Evolutionary conservation across 2,329 filamentous ascomycete genomes (phyloP).

Genomic region (Intubia oerlemansii): DNA sequence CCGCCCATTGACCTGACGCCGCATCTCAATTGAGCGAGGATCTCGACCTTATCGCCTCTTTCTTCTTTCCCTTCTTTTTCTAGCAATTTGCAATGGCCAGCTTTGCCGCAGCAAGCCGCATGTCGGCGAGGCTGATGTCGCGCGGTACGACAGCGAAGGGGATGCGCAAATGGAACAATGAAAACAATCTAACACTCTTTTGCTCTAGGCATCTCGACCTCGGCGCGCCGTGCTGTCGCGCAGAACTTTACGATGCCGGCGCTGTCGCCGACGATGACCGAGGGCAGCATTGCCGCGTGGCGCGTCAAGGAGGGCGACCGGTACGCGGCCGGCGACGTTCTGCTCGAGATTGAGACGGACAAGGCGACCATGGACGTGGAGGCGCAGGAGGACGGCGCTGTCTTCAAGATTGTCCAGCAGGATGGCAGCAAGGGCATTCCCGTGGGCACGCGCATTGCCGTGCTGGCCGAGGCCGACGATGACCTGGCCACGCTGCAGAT

Average conservation of each 20-base stretch:
- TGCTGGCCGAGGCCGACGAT: constrained; percentile 64
- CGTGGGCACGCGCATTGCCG: constrained; percentile 64
- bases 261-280: constrained; percentile 81
- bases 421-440: constrained; percentile 58
- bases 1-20: too few species aligned
- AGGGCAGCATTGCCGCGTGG: constrained; percentile 74
- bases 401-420: constrained; percentile 60
- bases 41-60: too few species aligned
- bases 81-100: constrained; percentile 8
- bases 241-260: constrained; percentile 86
- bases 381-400: constrained; percentile 69
- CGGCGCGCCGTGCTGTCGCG: constrained; percentile 43
- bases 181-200: constrained; percentile 1
- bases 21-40: too few species aligned
- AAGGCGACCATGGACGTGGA: constrained; percentile 92
- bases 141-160: neutral
- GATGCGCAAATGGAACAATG: neutral
- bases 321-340: constrained; percentile 64
- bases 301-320: constrained; percentile 72
- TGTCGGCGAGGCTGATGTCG: constrained; percentile 9
- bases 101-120: constrained; percentile 8
- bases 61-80: too few species aligned
- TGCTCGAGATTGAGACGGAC: constrained; percentile 84
- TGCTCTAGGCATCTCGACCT: constrained; percentile 25
- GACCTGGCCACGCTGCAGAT: constrained; percentile 56